Conservation (phyloP, 345 rosid species). For the Eucalyptus marginata region DNA sequence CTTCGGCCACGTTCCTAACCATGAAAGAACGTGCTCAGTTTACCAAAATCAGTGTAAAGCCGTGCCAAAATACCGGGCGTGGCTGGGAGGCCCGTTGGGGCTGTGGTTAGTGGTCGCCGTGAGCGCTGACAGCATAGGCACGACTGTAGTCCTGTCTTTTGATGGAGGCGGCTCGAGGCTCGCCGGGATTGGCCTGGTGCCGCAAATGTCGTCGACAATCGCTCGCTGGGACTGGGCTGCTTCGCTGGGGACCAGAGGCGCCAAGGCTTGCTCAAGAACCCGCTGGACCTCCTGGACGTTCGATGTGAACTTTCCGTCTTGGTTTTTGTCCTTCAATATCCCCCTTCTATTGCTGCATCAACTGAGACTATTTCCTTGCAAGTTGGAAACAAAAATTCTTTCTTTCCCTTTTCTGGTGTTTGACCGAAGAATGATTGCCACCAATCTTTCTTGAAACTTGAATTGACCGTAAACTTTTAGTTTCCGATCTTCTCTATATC, state of each 20-base stretch:
- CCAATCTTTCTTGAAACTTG: not conserved
- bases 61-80: constrained; percentile 11
- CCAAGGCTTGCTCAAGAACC: not conserved
- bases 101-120: not conserved
- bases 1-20: constrained; percentile 56
- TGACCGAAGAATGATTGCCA: not conserved
- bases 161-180: not conserved
- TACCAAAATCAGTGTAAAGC: constrained; percentile 18
- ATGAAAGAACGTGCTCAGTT: constrained; percentile 56
- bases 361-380: not conserved
- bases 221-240: not conserved
- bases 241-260: not conserved
- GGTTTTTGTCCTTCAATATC: not conserved
- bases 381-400: not conserved
- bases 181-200: not conserved
- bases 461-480: not conserved
- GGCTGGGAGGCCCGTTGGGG: not conserved
- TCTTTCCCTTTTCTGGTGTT: not conserved
- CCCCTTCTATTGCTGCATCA: not conserved
- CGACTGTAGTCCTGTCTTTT: not conserved
- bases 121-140: not conserved
- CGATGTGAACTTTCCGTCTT: not conserved
- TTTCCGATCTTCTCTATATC: not conserved
- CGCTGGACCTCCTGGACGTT: not conserved
- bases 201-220: not conserved